phyloP scores from a whole-genome alignment of 106 monocot genomes.

The Vanilla planifolia region DNA sequence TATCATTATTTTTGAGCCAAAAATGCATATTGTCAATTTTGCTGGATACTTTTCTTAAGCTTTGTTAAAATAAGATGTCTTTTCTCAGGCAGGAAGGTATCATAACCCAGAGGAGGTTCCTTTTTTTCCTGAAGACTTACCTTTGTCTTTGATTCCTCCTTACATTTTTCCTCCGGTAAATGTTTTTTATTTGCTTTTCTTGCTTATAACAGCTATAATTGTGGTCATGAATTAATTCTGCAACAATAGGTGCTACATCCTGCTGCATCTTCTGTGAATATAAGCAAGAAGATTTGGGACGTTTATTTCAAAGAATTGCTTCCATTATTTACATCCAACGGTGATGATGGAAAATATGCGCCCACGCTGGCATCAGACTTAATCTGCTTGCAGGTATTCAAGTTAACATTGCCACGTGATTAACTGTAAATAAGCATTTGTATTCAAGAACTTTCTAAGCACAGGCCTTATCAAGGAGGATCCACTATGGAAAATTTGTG shows the following conservation, averaged over 20 bases:
- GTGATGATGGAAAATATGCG: conserved; percentile 93
- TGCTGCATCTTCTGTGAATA: conserved; percentile 51
- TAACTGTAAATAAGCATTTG: background rate
- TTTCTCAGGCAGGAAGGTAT: conserved; percentile 67
- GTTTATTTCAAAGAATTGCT: conserved; percentile 67
- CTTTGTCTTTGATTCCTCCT: conserved; percentile 23
- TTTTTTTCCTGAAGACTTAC: conserved; percentile 68
- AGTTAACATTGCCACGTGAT: background rate
- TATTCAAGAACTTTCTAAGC: background rate
- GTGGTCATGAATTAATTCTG: background rate
- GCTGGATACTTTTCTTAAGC: background rate
- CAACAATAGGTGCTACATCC: conserved; percentile 53
- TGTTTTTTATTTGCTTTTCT: background rate
- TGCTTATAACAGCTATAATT: background rate
- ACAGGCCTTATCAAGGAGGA: conserved; percentile 86
- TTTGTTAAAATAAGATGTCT: background rate
- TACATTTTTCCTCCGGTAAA: conserved; percentile 34
- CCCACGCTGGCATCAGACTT: conserved; percentile 62
- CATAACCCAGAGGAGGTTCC: conserved; percentile 77
- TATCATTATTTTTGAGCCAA: background rate
- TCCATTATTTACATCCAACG: conserved; percentile 52
- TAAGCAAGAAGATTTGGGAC: conserved; percentile 63
- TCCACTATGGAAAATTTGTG: conserved; percentile 81
- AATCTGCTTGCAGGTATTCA: conserved; percentile 71
- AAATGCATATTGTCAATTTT: background rate